A percentile compares a stretch with the other conserved stretches of the same genome.
These are phyloP conservation scores for Debaryomyces nepalensis DNA, from an alignment of 1,139 yeast genomes.

Conservation along the genomic window DNA sequence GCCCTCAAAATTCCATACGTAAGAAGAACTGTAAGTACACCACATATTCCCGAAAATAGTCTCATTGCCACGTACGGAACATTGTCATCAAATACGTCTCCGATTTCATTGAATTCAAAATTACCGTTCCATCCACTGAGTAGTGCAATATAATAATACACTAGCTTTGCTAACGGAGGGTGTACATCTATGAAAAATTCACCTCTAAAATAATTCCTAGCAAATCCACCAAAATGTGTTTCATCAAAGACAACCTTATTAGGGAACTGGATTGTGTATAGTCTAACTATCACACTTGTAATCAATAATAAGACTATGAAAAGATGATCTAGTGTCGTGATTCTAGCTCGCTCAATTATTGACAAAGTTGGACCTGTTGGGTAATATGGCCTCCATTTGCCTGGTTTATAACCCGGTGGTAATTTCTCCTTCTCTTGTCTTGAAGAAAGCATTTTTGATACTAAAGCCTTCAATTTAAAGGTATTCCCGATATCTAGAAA, in stretches of 20 bases:
- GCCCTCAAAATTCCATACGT: constrained; percentile 55
- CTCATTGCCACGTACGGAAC: constrained; percentile 45
- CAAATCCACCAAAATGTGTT: constrained; percentile 57
- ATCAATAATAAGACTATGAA: constrained; percentile 26
- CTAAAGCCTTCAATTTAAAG: background rate
- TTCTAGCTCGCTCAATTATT: constrained; percentile 15
- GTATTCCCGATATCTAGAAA: background rate
- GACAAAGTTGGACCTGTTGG: constrained; percentile 17
- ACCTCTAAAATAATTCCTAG: constrained; percentile 58
- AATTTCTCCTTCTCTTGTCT: constrained; percentile 5
- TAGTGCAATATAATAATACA: constrained; percentile 49
- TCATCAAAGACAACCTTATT: constrained; percentile 92
- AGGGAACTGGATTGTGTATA: constrained; percentile 67
- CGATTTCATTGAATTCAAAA: constrained; percentile 37
- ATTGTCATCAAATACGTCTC: constrained; percentile 33
- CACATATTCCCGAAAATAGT: constrained; percentile 40
- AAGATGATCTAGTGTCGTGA: constrained; percentile 26
- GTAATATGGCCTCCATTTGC: constrained; percentile 22
- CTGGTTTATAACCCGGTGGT: constrained; percentile 18
- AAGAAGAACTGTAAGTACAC: constrained; percentile 48
- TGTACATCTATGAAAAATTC: constrained; percentile 62
- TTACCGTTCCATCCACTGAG: constrained; percentile 51
- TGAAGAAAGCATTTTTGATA: constrained; percentile 2
- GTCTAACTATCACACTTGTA: constrained; percentile 39
- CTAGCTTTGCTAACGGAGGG: constrained; percentile 63